Conservation (phyloP, 805 yeast genomes). For the Pichia paraexigua region DNA sequence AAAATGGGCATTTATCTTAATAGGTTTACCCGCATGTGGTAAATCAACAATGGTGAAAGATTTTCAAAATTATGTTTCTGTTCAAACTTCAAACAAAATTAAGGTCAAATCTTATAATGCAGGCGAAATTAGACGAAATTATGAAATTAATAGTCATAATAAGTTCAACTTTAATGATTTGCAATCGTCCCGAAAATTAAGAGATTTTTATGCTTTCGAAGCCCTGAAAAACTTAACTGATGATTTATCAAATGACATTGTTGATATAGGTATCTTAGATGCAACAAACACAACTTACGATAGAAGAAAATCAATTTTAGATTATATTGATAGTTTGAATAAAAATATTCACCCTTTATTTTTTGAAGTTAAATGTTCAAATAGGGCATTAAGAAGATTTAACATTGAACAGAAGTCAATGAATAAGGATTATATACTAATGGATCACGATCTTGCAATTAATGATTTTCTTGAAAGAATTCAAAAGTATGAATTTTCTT, state of each 20-base stretch:
- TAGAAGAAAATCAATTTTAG: slow-evolving; percentile 49
- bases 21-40: slow-evolving; percentile 93
- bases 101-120: slow-evolving; percentile 38
- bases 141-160: slow-evolving; percentile 18
- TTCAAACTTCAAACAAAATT: slow-evolving; percentile 10
- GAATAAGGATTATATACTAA: slow-evolving; percentile 51
- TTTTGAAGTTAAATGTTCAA: slow-evolving; percentile 53
- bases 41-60: slow-evolving; percentile 46
- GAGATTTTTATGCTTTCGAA: slow-evolving; percentile 94
- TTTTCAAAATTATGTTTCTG: slow-evolving; percentile 18
- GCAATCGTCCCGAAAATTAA: slow-evolving; percentile 39
- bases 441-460: slow-evolving; percentile 45
- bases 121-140: slow-evolving; percentile 41
- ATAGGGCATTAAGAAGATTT: slow-evolving; percentile 42
- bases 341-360: slow-evolving; percentile 41
- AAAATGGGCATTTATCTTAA: slow-evolving; percentile 34
- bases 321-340: slow-evolving; percentile 41
- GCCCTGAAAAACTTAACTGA: slow-evolving; percentile 74
- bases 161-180: slow-evolving; percentile 30
- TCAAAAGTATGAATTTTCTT: slow-evolving; percentile 38
- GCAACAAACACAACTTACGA: slow-evolving; percentile 55
- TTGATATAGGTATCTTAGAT: slow-evolving; percentile 84
- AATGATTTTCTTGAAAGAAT: slow-evolving; percentile 53
- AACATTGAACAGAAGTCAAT: slow-evolving; percentile 59
- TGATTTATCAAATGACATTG: slow-evolving; percentile 64